Percentiles rank a stretch among this genome's conserved stretches.
Conservation (phyloP, 768 basidiomycete species). For the Mycena indigotica region DNA sequence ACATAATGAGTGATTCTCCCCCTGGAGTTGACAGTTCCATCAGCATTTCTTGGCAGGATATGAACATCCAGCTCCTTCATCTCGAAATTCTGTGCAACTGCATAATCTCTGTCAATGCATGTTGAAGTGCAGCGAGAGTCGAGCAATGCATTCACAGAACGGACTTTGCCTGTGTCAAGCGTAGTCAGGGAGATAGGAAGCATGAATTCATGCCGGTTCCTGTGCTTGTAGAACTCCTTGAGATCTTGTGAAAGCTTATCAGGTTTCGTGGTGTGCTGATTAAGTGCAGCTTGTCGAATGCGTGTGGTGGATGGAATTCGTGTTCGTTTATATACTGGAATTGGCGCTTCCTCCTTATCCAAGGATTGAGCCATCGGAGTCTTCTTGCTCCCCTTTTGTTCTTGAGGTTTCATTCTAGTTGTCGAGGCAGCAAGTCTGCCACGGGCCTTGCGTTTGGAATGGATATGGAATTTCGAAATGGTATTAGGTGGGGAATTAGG, state of each 20-base stretch:
- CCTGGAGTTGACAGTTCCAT: conserved; percentile 20
- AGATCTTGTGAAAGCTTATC: background rate
- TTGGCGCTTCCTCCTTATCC: no score
- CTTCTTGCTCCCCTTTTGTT: no score
- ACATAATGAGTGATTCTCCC: conserved; percentile 25
- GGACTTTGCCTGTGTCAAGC: background rate
- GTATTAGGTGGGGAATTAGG: no score
- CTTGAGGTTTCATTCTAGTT: no score
- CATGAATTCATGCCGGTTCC: background rate
- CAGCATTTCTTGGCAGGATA: conserved; percentile 20
- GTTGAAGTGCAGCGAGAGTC: background rate
- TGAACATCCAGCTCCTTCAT: background rate
- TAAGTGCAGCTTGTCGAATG: no score
- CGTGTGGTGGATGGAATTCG: no score
- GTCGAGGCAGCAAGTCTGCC: no score
- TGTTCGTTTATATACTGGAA: no score
- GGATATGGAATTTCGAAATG: no score
- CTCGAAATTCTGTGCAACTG: background rate
- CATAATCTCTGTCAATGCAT: background rate
- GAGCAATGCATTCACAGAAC: background rate
- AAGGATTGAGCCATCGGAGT: no score
- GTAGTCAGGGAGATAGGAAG: background rate
- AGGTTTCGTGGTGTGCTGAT: no score
- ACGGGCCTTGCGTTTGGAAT: no score
- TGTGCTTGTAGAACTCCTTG: background rate